Conservation (phyloP, 768 basidiomycete genomes). For the Stropharia rugosoannulata region DNA sequence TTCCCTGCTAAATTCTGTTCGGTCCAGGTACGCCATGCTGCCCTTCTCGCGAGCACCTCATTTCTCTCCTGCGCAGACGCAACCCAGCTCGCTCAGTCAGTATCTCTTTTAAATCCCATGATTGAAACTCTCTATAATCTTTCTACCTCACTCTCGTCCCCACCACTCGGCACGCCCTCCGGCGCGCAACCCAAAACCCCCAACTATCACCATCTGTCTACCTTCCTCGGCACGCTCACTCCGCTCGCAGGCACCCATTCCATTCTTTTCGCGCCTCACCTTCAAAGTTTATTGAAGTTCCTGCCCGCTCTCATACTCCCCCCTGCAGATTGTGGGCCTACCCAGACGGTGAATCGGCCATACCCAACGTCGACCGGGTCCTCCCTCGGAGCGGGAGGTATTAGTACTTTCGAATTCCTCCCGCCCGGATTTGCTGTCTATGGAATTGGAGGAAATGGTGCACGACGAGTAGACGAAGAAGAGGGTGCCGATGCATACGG, state of each 20-base stretch:
- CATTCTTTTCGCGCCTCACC: conserved; percentile 70
- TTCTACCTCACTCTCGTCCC: conserved; percentile 32
- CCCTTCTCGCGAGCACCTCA: conserved; percentile 66
- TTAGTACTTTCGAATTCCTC: conserved; percentile 41
- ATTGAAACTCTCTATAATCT: conserved; percentile 71
- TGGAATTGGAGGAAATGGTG: too few relatives aligned
- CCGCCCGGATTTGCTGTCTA: conserved; percentile 10
- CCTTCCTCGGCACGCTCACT: conserved; percentile 67
- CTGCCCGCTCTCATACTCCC: conserved; percentile 73
- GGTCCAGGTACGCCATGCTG: conserved; percentile 66
- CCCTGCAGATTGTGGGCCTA: conserved; percentile 44
- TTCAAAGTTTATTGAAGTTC: conserved; percentile 66
- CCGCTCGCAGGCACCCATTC: conserved; percentile 71
- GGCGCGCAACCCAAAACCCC: conserved; percentile 23
- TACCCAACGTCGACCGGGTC: conserved; percentile 29
- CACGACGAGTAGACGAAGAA: conserved; percentile 31
- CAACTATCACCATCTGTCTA: conserved; percentile 51
- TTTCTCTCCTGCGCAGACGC: conserved; percentile 66
- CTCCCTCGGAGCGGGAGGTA: conserved; percentile 16
- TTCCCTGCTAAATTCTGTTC: neutral
- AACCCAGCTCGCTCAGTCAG: conserved; percentile 58
- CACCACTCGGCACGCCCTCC: conserved; percentile 21
- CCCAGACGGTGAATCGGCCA: conserved; percentile 46
- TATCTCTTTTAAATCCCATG: conserved; percentile 66
- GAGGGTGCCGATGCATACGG: conserved; percentile 20